These are phyloP conservation scores for Chalara sp. DNA, from an alignment of 2,329 filamentous ascomycete genomes.

Conservation along the genomic window DNA sequence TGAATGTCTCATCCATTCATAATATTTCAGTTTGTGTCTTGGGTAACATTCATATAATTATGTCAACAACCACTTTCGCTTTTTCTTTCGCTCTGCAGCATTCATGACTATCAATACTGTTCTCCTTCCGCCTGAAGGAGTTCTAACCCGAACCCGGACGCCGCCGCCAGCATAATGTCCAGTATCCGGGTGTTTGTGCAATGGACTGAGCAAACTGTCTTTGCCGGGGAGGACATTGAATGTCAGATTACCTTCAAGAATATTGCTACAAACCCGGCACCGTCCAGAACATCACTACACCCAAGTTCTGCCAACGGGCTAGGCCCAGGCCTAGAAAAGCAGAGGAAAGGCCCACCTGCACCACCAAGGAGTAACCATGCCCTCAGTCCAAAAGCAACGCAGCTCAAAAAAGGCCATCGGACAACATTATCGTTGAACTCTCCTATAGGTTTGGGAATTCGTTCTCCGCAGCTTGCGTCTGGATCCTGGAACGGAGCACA, in stretches of 20 bases:
- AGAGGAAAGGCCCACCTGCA: slow-evolving; percentile 23
- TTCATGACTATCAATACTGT: slow-evolving; percentile 25
- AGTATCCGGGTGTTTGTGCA: slow-evolving; percentile 94
- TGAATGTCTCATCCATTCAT: too few relatives aligned
- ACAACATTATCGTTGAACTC: slow-evolving; percentile 60
- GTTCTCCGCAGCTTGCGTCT: slow-evolving; percentile 10
- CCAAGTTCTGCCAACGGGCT: slow-evolving; percentile 19
- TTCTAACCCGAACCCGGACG: not conserved
- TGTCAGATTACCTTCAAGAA: slow-evolving; percentile 98
- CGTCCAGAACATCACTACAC: slow-evolving; percentile 19
- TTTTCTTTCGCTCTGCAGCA: slow-evolving; percentile 15
- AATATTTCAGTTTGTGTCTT: too few relatives aligned
- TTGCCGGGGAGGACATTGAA: slow-evolving; percentile 91
- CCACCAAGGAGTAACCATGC: slow-evolving; percentile 28
- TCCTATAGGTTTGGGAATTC: slow-evolving; percentile 28
- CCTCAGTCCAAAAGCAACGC: not conserved
- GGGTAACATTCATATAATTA: slow-evolving; percentile 11
- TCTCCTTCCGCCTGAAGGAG: slow-evolving; percentile 26
- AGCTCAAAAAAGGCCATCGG: slow-evolving; percentile 49
- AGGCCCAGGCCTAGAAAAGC: slow-evolving; percentile 18
- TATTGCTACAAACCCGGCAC: slow-evolving; percentile 34
- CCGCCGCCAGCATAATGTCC: slow-evolving; percentile 32
- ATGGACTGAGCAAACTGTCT: slow-evolving; percentile 91
- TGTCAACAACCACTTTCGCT: slow-evolving; percentile 14
- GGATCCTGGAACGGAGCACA: slow-evolving; percentile 18